phyloP scores from a whole-genome alignment of 176 grass and related monocot species.

The Avena eriantha region DNA sequence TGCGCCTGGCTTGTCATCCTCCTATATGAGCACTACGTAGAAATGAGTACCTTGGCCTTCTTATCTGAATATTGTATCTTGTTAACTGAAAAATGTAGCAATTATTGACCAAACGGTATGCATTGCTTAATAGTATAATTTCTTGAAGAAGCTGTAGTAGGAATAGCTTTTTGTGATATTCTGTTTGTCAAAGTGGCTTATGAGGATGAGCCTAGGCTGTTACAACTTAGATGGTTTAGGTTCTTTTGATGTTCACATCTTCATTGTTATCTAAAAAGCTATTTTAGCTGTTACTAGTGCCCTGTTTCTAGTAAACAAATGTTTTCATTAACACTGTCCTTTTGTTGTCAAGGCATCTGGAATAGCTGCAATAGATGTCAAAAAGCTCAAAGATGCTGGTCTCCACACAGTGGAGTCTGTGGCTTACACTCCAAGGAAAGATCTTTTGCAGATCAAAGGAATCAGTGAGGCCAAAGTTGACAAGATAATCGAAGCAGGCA shows the following conservation, averaged over 20 bases:
- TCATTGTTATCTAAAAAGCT: conserved; percentile 2
- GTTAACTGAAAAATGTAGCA: background rate
- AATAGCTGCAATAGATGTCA: conserved; percentile 92
- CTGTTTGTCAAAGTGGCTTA: background rate
- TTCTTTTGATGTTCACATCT: background rate
- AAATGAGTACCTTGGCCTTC: background rate
- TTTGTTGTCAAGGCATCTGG: conserved; percentile 72
- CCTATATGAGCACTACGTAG: background rate
- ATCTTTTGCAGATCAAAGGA: conserved; percentile 95
- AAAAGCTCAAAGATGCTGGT: conserved; percentile 91
- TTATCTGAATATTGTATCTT: background rate
- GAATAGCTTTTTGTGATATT: background rate
- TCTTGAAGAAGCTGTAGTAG: background rate
- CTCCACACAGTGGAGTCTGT: conserved; percentile 85
- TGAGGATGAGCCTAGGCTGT: background rate
- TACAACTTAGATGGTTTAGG: background rate
- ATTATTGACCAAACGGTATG: background rate
- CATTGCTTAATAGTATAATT: background rate
- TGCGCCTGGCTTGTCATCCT: background rate
- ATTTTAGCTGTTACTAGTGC: background rate
- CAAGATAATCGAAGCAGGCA: conserved; percentile 96
- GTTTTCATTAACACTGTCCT: conserved; percentile 28
- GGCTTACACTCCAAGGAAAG: conserved; percentile 92
- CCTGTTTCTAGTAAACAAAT: background rate
- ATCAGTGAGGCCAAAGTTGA: conserved; percentile 98